These are phyloP conservation scores for Phaeolepiota aurea DNA, from an alignment of 768 basidiomycete species.

Conservation along the genomic window DNA sequence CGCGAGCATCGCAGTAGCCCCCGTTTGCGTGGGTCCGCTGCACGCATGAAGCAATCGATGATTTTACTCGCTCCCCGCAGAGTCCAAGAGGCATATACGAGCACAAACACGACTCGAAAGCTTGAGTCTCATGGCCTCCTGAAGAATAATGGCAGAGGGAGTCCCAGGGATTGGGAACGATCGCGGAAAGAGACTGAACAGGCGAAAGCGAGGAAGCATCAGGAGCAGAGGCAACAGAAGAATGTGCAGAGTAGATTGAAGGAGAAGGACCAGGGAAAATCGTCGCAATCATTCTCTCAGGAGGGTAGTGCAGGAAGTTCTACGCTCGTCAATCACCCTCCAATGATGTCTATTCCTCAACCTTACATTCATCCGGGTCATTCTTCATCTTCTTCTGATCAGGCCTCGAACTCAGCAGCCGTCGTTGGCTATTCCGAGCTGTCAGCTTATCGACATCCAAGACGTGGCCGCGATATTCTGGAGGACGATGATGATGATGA, in stretches of 20 bases:
- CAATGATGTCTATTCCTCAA: neutral
- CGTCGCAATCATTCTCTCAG: neutral
- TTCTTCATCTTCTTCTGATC: neutral
- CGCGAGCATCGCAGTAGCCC: neutral
- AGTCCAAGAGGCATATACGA: slow-evolving; percentile 76
- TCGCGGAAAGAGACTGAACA: slow-evolving; percentile 15
- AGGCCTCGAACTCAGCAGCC: neutral
- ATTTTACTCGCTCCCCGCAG: slow-evolving; percentile 65
- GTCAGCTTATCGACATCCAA: slow-evolving; percentile 11
- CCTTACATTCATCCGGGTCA: neutral
- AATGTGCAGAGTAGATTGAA: slow-evolving; percentile 8
- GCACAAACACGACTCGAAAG: slow-evolving; percentile 62
- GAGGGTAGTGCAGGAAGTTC: neutral
- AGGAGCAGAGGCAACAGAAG: slow-evolving; percentile 11
- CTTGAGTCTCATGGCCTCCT: slow-evolving; percentile 62
- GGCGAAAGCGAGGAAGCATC: slow-evolving; percentile 12
- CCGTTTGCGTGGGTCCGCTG: neutral
- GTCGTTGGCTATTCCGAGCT: neutral
- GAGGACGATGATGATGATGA: slow-evolving; percentile 18
- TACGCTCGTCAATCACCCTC: neutral
- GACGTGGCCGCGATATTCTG: slow-evolving; percentile 19
- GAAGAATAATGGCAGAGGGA: slow-evolving; percentile 29
- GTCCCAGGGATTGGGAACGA: slow-evolving; percentile 26
- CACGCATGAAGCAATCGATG: slow-evolving; percentile 26
- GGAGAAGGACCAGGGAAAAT: neutral